Base-by-base conservation (phyloP, 2,329 filamentous ascomycete species). In the Xylaria sp. region DNA sequence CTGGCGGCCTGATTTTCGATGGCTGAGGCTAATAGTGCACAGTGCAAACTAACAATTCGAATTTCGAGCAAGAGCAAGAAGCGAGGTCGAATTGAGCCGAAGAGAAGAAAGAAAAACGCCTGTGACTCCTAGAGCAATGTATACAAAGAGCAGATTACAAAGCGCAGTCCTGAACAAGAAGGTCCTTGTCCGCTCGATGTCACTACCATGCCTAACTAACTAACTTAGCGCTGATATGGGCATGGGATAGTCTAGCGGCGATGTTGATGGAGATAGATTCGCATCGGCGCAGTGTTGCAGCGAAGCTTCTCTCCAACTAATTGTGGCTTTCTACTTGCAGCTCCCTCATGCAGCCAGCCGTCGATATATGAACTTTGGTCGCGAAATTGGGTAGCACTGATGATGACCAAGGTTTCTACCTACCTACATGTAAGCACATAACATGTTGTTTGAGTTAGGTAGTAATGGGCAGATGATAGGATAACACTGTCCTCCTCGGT, bases 151-250 rank as follows among this genome's bases (percentile, higher is more conserved):
- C 15, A 31, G 4, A 31, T 31, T 31, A 31, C 21, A 28, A 23
- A 46, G 42, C 21, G 25, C 33, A 55, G 38, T 55, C 52, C 38
- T 55, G 38, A 31, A 40, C 17, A 28, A 40, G 54, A 49, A 40
- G 46, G 21, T 40, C 46, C n/a, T n/a, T 31, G 8, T 4, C 9
- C 28, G 25, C 25, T 45, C 55, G 31, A 31, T 31, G 28, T 31
- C 28, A 31, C 28, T 31, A 31, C 9, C 28, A 31, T 31, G 9
- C 28, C 9, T 31, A 4, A 4, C 28, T 31, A 9, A 9, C 46
- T 50, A 42, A 33, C 43, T 23, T 57, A 57, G 55, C 42, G 46
- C 37, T 57, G 55, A 57, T 57, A 47, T 11, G 5, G 33, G 14
- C 33, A 25, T 51, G 9, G 19, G 14, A n/a, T n/a, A n/a, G n/a